Conservation (phyloP, 371 early-diverging fungal genomes). For the Rhizopus arrhizus region DNA sequence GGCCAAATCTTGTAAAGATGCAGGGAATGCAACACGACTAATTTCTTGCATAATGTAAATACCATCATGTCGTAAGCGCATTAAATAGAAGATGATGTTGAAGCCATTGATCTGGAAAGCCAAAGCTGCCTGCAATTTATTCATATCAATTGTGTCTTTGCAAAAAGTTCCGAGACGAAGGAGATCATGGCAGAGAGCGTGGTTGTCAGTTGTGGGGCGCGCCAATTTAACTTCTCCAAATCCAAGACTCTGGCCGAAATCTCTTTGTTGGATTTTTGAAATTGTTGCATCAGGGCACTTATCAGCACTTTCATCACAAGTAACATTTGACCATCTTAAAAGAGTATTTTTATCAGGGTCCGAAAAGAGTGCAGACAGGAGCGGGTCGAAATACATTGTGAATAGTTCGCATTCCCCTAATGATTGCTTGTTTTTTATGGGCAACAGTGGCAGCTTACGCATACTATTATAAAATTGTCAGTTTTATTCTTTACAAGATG, state of each 20-base stretch:
- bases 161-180: constrained; percentile 17
- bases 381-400: constrained; percentile 5
- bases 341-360: constrained; percentile 1
- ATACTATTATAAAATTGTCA: constrained; percentile 11
- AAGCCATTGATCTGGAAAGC: constrained; percentile 24
- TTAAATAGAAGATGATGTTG: constrained; percentile 24
- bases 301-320: constrained; percentile 23
- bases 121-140: constrained; percentile 25
- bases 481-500: constrained; percentile 4
- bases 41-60: constrained; percentile 32
- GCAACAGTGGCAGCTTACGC: constrained; percentile 20
- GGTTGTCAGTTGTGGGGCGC: constrained; percentile 21
- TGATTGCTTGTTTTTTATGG: constrained; percentile 20
- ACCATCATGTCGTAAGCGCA: constrained; percentile 29
- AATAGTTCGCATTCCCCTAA: constrained; percentile 23
- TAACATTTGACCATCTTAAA: constrained; percentile 3
- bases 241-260: constrained; percentile 21
- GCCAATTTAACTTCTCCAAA: constrained; percentile 23
- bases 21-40: constrained; percentile 20
- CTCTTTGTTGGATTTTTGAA: constrained; percentile 16
- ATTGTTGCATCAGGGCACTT: constrained; percentile 24
- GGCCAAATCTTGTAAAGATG: constrained; percentile 17
- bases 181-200: constrained; percentile 20
- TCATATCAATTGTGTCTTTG: constrained; percentile 28
- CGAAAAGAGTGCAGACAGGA: constrained; percentile 5